Evolutionary conservation across 2,329 filamentous ascomycete species (phyloP).

Genomic region (Botryosphaeria dothidea): DNA sequence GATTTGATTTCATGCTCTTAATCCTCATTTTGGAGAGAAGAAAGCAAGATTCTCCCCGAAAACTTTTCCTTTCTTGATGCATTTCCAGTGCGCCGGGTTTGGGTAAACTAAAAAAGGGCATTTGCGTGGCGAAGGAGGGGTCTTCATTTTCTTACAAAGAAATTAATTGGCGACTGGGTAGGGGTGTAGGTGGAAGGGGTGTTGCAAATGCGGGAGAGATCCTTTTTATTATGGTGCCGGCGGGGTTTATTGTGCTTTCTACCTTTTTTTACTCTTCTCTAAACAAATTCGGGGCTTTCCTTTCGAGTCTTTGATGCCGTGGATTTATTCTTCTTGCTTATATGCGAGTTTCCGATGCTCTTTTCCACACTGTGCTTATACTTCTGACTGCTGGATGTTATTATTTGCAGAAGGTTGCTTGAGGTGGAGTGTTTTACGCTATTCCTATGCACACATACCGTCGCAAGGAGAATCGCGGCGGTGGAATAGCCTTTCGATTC

Average conservation of each 20-base stretch:
- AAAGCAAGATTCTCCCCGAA: slow-evolving; percentile 4
- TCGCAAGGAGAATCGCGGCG: too few species aligned
- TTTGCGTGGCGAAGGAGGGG: slow-evolving; percentile 18
- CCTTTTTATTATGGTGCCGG: neutral
- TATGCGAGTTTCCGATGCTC: neutral
- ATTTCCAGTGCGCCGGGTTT: slow-evolving; percentile 20
- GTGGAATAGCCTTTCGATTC: too few species aligned
- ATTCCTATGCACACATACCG: too few species aligned
- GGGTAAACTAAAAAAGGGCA: slow-evolving; percentile 18
- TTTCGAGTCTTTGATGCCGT: neutral
- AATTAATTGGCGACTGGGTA: slow-evolving; percentile 5
- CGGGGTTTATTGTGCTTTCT: neutral
- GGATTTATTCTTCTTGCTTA: slow-evolving; percentile 5
- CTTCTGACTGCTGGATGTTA: neutral
- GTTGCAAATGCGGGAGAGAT: slow-evolving; percentile 9
- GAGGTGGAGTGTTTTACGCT: neutral
- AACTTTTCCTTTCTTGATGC: slow-evolving; percentile 17
- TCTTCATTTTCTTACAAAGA: slow-evolving; percentile 6
- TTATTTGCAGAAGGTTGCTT: neutral
- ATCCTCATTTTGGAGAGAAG: slow-evolving; percentile 2
- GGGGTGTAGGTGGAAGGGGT: neutral
- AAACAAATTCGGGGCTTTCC: neutral
- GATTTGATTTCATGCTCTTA: slow-evolving; percentile 17
- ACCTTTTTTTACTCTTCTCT: slow-evolving; percentile 4
- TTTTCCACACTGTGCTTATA: neutral